Evolutionary conservation across 805 yeast species (phyloP), one percentile per base, ranked within the genome.

Genomic region (Schizosaccharomyces lindneri): DNA sequence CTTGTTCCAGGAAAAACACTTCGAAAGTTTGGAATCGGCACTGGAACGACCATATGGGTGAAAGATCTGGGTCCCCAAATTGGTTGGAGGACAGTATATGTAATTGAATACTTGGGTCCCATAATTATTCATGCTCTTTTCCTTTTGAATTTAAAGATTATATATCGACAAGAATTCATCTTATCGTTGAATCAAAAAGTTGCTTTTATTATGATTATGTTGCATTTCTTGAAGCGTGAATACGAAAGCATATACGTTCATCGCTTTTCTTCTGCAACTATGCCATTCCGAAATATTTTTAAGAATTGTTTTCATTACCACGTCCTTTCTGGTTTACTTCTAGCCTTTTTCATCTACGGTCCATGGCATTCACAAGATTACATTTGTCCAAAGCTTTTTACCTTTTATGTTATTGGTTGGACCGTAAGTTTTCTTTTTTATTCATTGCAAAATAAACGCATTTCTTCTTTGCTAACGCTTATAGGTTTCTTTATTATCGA

Each of bases 301-400:
- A 87, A 89, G 73, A 93, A 93, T 74, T 83, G 88, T 48, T 75
- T 79, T 65, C 97, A 93, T 71, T 93, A 93, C 73, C 90, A 97
- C 97, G 71, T 86, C n/a, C 74, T 90, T 11, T 84, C 88, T 62
- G 97, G 97, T 7, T 69, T 79, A 13, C 70, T 76, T 64, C 71
- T 81, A 64, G 78, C 81, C 3, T 73, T 72, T 64, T 81, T 79
- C 65, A 70, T 76, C 32, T 81, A 79, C 61, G 73, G 74, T 1
- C 79, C 79, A 11, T 64, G 64, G 62, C 43, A 60, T 48, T 61
- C 63, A 60, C 65, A 60, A 31, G 51, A 57, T 62, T 61, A 21
- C 62, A 61, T 29, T 17, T 63, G 39, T 27, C 63, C 59, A 11
- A 55, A 48, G 19, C 51, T 29, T 17, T 60, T 64, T 19, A 46